Evolutionary conservation across 495 filamentous ascomycete species (phyloP), one percentile per base, ranked within the genome.

Genomic region (Xylaria longipes): DNA sequence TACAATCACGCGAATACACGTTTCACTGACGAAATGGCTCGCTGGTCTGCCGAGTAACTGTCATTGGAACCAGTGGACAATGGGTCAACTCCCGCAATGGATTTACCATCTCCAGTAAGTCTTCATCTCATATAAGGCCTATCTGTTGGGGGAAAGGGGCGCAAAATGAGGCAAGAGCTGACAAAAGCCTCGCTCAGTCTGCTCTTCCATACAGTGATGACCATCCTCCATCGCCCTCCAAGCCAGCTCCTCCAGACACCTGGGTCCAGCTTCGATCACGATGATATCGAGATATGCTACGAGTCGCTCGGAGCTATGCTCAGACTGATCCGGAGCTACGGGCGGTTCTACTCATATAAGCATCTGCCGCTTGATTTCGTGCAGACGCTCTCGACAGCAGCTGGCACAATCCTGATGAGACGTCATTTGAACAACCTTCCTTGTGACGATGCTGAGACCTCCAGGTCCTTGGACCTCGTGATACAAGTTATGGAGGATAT

Each of bases 51-150:
- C 79, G 20, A 75, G 71, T 14, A 76, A 73, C 11, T 50, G 79
- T 45, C 76, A 80, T 69, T 81, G 79, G 78, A 80, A 77, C 64
- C 73, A 80, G 39, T 80, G 79, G 78, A 76, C 72, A 22, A 70
- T 74, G 8, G 74, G 73, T 17, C 68, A 77, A n/a, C 71, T 81
- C 15, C 71, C 74, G 1, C 69, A 66, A 15, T 73, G 75, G 41
- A 73, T 79, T 14, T 75, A 80, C n/a, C 76, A 79, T 69, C 65
- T 81, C 5, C 79, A 81, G 78, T 80, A 75, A 37, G 77, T 73
- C 12, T 35, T 70, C 6, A 5, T 61, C 37, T 5, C 6, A 20
- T 8, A 5, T 37, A 17, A 1, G 6, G 37, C 9, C 5, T 15
- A n/a, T 5, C 17, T 46, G 14, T 29, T 12, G 20, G 3, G 3